Evolutionary conservation across 2,329 filamentous ascomycete species (phyloP), one percentile per base, ranked within the genome.

Genomic region (Cadophora luteo-olivacea): DNA sequence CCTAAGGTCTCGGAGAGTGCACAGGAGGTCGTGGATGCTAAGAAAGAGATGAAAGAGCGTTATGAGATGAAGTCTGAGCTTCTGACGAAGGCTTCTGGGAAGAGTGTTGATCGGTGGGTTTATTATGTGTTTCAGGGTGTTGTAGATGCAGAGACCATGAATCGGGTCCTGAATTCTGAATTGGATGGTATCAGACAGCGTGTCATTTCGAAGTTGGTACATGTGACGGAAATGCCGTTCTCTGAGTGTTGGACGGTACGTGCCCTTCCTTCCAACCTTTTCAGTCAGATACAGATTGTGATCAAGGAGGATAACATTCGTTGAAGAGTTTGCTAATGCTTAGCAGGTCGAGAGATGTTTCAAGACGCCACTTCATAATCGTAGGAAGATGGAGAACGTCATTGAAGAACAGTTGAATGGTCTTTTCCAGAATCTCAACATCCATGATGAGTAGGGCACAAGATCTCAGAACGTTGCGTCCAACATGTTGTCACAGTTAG

Each of bases 51-150:
- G 24, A 45, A 14, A 24, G 12, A 36, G 12, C 54, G 61, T 25
- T 8, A 16, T 48, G 49, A 61, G 14, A 19, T 45, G 45, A 64
- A 64, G 29, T 19, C 14, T 3, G 8, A n/a, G n/a, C 25, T 68
- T n/a, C 48, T 68, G 16, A 29, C 19, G 9, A 41, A 52, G 5
- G 58, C 36, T 19, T 57, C 62, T 1, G 19, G 22, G 8, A 25
- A 33, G 9, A 65, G 24, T 25, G 62, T 64, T 3, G 61, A 68
- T n/a, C 55, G 32, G 14, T 68, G 66, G 66, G 11, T 65, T 4
- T 62, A 57, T 16, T 64, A 41, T 25, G 48, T 68, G 6, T 65
- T 65, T 12, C 33, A 29, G 24, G 54, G 54, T 49, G 25, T 65
- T 36, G 49, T 65, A 16, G 51, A 48, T 1, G 16, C 14, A 19